phyloP scores from a whole-genome alignment of 352 stramenopile species.

The Phytophthora hibernalis region DNA sequence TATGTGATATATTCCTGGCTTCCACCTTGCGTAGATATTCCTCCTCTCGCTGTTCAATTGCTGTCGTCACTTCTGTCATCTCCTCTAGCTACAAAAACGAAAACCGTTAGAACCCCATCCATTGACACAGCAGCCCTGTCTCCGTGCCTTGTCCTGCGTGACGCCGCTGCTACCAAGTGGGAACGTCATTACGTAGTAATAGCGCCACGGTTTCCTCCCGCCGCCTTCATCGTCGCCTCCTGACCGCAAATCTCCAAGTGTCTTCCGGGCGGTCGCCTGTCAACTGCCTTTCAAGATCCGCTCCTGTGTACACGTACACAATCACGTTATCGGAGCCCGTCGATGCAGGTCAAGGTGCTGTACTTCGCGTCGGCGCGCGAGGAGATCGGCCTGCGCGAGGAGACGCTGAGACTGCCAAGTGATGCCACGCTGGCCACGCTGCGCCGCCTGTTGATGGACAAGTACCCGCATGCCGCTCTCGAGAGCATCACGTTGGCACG shows the following conservation, averaged over 20 bases:
- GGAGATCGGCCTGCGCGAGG: constrained; percentile 74
- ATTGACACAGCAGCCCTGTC: constrained; percentile 11
- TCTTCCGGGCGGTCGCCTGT: not conserved
- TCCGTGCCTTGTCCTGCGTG: constrained; percentile 51
- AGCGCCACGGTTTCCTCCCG: constrained; percentile 76
- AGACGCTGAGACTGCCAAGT: constrained; percentile 46
- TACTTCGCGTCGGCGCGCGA: constrained; percentile 86
- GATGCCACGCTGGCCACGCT: constrained; percentile 50
- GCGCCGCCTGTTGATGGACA: constrained; percentile 49
- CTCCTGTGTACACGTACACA: constrained; percentile 19
- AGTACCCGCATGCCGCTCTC: constrained; percentile 61
- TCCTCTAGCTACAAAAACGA: constrained; percentile 43
- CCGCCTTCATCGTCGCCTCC: constrained; percentile 3
- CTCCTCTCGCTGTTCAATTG: constrained; percentile 60
- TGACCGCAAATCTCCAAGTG: not conserved
- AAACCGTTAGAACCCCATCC: not conserved
- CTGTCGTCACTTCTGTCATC: constrained; percentile 54
- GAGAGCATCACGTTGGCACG: constrained; percentile 67
- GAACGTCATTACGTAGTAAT: constrained; percentile 71
- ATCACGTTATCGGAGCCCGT: not conserved
- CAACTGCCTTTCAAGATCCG: constrained; percentile 50
- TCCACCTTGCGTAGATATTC: constrained; percentile 54
- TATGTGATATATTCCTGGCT: constrained; percentile 33
- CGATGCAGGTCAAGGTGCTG: constrained; percentile 71
- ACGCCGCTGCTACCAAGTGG: constrained; percentile 38